Conservation (phyloP, 1,284 basidiomycete species). For the Melampsora medusae region DNA sequence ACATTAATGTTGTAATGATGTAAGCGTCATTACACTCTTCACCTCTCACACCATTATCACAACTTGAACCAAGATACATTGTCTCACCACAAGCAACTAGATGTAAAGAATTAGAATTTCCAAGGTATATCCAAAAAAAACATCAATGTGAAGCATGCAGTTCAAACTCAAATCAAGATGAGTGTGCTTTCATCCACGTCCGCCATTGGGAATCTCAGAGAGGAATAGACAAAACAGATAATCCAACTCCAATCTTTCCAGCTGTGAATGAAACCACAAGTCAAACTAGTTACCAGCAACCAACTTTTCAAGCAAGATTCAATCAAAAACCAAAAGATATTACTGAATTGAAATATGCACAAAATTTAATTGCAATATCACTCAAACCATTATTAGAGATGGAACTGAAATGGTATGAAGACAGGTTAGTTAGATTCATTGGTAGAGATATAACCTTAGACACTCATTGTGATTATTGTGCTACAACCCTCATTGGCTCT, state of each 20-base stretch:
- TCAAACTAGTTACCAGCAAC: conserved; percentile 7
- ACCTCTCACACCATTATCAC: too few species aligned
- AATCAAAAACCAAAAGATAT: neutral
- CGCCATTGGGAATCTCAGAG: too few species aligned
- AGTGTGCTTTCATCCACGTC: too few species aligned
- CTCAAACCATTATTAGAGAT: conserved; percentile 14
- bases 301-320: conserved; percentile 13
- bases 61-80: too few species aligned
- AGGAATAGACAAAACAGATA: too few species aligned
- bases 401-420: conserved; percentile 17
- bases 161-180: too few species aligned
- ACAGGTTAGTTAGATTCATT: conserved; percentile 24
- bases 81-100: too few species aligned
- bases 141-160: too few species aligned
- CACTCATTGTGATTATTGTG: conserved; percentile 35
- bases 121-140: too few species aligned
- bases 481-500: conserved; percentile 21
- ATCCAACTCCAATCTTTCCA: conserved; percentile 11
- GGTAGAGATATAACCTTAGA: conserved; percentile 6
- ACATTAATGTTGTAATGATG: too few species aligned
- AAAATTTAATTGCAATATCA: neutral
- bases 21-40: too few species aligned
- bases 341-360: conserved; percentile 7
- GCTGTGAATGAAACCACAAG: neutral
- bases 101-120: too few species aligned